These are phyloP conservation scores for Sphaerulina musiva DNA, from an alignment of 2,329 filamentous ascomycete genomes.

Conservation along the genomic window DNA sequence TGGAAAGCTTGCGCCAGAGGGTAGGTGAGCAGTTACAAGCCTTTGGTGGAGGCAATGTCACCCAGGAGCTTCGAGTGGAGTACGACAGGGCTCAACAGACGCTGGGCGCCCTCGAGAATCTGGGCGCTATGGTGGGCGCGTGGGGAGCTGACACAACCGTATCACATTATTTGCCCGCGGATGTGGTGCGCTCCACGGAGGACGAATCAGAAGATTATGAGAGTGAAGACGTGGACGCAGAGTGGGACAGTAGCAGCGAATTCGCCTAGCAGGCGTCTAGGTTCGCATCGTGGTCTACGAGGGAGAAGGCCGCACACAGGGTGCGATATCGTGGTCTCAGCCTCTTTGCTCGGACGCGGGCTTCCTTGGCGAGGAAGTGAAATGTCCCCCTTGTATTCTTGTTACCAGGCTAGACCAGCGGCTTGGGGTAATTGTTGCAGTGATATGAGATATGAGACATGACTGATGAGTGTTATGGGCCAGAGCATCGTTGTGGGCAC, in stretches of 20 bases:
- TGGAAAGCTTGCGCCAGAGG: conserved; percentile 2
- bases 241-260: conserved; percentile 8
- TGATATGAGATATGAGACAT: background rate
- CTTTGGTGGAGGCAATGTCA: background rate
- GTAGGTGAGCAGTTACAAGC: background rate
- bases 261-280: background rate
- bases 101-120: background rate
- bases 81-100: conserved; percentile 6
- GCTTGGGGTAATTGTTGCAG: background rate
- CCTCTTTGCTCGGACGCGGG: no score
- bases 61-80: conserved; percentile 3
- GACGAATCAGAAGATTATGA: conserved; percentile 12
- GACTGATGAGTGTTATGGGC: background rate
- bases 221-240: conserved; percentile 8
- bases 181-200: conserved; percentile 3
- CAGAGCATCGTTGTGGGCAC: background rate
- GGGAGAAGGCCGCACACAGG: no score
- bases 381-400: background rate
- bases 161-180: background rate
- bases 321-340: no score
- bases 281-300: background rate
- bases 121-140: background rate
- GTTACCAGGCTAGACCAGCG: background rate
- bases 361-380: no score
- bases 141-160: conserved; percentile 1